phyloP scores from a whole-genome alignment of 106 monocot species.

The Dioscorea alata region DNA sequence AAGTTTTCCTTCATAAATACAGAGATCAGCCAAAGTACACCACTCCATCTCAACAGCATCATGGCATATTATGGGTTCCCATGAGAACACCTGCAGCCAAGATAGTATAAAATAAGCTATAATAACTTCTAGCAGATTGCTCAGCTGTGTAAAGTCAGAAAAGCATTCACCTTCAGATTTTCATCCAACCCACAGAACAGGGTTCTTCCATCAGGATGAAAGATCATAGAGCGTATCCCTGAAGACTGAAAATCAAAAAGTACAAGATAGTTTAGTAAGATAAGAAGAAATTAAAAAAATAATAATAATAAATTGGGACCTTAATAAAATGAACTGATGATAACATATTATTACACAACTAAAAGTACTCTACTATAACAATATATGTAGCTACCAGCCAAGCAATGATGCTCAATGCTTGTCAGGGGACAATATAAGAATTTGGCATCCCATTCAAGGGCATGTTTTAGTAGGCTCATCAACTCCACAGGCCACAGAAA shows the following conservation, averaged over 20 bases:
- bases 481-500: too few relatives aligned
- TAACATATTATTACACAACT: too few relatives aligned
- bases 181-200: slow-evolving; percentile 82
- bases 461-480: too few relatives aligned
- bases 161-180: slow-evolving; percentile 55
- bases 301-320: too few relatives aligned
- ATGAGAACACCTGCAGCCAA: slow-evolving; percentile 66
- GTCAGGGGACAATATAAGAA: too few relatives aligned
- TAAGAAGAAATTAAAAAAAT: too few relatives aligned
- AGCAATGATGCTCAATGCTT: too few relatives aligned
- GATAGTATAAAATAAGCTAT: slow-evolving; percentile 8
- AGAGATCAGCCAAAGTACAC: slow-evolving; percentile 73
- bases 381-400: too few relatives aligned
- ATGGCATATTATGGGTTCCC: slow-evolving; percentile 90
- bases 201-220: slow-evolving; percentile 95
- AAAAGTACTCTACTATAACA: too few relatives aligned
- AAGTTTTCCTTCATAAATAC: slow-evolving; percentile 86
- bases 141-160: not conserved
- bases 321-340: too few relatives aligned
- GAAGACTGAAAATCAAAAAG: slow-evolving; percentile 29
- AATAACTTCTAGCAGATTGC: not conserved
- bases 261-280: too few relatives aligned
- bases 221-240: slow-evolving; percentile 70
- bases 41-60: slow-evolving; percentile 80
- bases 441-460: too few relatives aligned